Conservation (phyloP, 352 stramenopile genomes). For the Globisporangium camurandrum region DNA sequence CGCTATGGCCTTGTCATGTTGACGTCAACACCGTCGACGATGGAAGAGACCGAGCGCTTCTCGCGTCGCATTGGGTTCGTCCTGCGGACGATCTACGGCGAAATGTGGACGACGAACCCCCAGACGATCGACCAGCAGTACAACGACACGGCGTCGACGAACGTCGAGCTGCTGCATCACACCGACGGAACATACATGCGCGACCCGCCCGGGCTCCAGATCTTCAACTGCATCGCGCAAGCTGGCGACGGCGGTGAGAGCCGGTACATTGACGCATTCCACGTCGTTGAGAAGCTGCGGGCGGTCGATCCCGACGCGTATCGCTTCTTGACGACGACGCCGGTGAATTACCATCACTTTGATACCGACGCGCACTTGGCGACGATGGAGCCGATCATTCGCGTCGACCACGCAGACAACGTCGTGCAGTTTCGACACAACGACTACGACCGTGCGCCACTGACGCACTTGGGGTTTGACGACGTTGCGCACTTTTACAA, state of each 20-base stretch:
- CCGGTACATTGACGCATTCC: slow-evolving; percentile 77
- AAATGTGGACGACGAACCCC: slow-evolving; percentile 87
- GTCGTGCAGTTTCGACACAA: slow-evolving; percentile 85
- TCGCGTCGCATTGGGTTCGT: slow-evolving; percentile 79
- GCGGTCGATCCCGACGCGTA: slow-evolving; percentile 52
- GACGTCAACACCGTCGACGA: slow-evolving; percentile 48
- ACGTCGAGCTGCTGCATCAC: slow-evolving; percentile 78
- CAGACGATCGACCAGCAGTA: slow-evolving; percentile 57
- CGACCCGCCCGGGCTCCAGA: slow-evolving; percentile 80
- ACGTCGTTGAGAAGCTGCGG: slow-evolving; percentile 61
- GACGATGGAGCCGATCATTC: slow-evolving; percentile 77
- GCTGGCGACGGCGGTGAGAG: slow-evolving; percentile 63
- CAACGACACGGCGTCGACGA: slow-evolving; percentile 86
- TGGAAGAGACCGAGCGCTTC: slow-evolving; percentile 79
- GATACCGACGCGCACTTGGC: slow-evolving; percentile 70
- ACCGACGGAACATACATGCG: slow-evolving; percentile 87
- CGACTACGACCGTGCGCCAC: slow-evolving; percentile 77
- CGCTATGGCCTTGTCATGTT: slow-evolving; percentile 63
- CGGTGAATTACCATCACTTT: slow-evolving; percentile 70
- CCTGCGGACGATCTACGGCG: slow-evolving; percentile 82
- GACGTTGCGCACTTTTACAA: slow-evolving; percentile 68
- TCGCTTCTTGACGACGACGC: slow-evolving; percentile 55
- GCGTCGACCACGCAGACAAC: slow-evolving; percentile 60
- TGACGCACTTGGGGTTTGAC: slow-evolving; percentile 74
- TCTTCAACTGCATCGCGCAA: slow-evolving; percentile 86